Base-by-base conservation (phyloP, 1,284 basidiomycete species). In the Megacollybia platyphylla region DNA sequence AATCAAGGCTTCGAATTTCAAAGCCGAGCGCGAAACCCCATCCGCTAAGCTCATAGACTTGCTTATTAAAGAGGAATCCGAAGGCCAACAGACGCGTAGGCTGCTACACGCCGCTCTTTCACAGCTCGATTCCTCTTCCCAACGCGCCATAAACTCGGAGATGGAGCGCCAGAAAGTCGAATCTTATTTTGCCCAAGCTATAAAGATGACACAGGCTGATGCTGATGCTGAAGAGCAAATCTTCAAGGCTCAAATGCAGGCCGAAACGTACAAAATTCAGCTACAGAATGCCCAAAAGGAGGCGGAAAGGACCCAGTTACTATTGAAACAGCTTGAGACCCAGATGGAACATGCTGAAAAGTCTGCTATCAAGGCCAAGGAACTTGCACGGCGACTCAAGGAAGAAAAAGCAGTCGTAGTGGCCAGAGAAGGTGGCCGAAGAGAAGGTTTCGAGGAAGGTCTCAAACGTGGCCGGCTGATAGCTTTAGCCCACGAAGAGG, bases 271-370 rank as follows among this genome's bases (percentile, higher is more conserved):
- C 56, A 74, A 79, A 49, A 51, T 76, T 3, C 77, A 83, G 56
- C 63, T 80, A 27, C 70, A 76, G 24, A 70, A 70, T 50, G 79
- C 80, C 3, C 75, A 77, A 50, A 59, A 61, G 45, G 79, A 84
- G 54, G 73, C 84, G 35, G 48, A 57, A 17, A 65, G 68, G 24
- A 63, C 64, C 1, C 64, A 70, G 49, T 61, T 64, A 3, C 57
- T 66, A 1, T 51, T 75, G 31, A 59, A 55, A 49, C 56, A 57
- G 4, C 56, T 71, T 2, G 68, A 74, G 51, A 54, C 57, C 9
- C 65, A 74, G 49, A 62, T 68, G 32, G 65, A 75, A 13, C 65
- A 71, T 3, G 75, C 75, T 0, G 72, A 76, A 52, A 54, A 57
- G 1, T 62, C 61, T 1, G 71, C 71, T 5, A 57, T 59, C 5